Conservation (phyloP, 306 rosid genomes). For the Cicer chorassanicum region DNA sequence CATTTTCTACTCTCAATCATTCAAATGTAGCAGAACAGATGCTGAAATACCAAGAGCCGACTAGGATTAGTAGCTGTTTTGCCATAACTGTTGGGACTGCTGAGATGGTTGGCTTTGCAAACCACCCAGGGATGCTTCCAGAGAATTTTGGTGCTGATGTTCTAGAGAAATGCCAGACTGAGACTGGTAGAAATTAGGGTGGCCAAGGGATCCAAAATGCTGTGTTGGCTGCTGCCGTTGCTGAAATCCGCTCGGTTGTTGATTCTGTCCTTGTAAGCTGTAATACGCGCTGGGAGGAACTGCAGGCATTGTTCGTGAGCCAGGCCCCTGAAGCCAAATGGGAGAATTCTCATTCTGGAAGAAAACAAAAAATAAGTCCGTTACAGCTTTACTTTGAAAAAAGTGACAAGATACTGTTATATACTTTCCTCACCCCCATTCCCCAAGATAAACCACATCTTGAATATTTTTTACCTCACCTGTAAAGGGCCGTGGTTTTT, state of each 20-base stretch:
- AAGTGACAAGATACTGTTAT: not conserved
- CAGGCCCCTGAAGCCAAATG: slow-evolving; percentile 93
- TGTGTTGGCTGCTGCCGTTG: slow-evolving; percentile 89
- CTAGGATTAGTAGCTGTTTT: slow-evolving; percentile 74
- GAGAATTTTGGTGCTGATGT: slow-evolving; percentile 73
- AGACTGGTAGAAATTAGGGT: slow-evolving; percentile 80
- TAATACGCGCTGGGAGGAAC: slow-evolving; percentile 82
- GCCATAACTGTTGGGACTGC: slow-evolving; percentile 90
- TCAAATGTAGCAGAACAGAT: slow-evolving; percentile 32
- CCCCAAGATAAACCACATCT: not conserved
- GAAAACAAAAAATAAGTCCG: not conserved
- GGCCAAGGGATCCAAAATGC: slow-evolving; percentile 69
- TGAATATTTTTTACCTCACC: too few relatives aligned
- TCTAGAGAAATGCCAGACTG: slow-evolving; percentile 80
- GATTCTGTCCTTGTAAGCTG: slow-evolving; percentile 89
- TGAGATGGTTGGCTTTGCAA: slow-evolving; percentile 79
- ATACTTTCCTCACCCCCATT: not conserved
- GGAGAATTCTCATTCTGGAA: slow-evolving; percentile 81
- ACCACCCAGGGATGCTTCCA: slow-evolving; percentile 70
- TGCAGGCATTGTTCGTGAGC: slow-evolving; percentile 80
- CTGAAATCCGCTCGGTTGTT: slow-evolving; percentile 73
- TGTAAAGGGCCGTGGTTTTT: too few relatives aligned
- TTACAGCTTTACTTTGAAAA: not conserved
- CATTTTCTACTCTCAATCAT: not conserved
- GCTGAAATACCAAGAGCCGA: slow-evolving; percentile 57